Percentiles rank a stretch among this genome's conserved stretches.
Evolutionary conservation across 2,329 filamentous ascomycete species (phyloP).

Genomic region (Davidsoniella eucalypti): DNA sequence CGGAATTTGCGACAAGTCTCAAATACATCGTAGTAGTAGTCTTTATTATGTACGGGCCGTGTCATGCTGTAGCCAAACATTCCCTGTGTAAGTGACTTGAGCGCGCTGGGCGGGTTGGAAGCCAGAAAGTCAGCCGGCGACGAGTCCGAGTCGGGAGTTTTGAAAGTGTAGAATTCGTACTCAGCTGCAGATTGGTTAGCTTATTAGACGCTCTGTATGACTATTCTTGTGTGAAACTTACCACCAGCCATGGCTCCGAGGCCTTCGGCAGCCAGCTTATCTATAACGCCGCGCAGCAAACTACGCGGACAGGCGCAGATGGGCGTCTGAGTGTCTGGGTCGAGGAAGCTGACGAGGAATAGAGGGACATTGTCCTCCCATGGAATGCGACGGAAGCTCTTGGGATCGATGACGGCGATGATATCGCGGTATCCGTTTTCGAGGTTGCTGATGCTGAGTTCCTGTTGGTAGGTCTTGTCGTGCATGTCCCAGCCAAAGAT

Average conservation of each 20-base stretch:
- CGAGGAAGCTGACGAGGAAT: slow-evolving; percentile 68
- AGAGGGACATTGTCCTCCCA: slow-evolving; percentile 82
- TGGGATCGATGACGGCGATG: slow-evolving; percentile 64
- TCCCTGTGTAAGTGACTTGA: slow-evolving; percentile 72
- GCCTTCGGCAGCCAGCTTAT: slow-evolving; percentile 50
- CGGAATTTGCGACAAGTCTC: slow-evolving; percentile 61
- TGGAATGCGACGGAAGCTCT: slow-evolving; percentile 65
- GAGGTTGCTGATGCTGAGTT: slow-evolving; percentile 75
- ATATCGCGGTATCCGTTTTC: slow-evolving; percentile 82
- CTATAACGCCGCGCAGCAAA: slow-evolving; percentile 49
- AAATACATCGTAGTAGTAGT: slow-evolving; percentile 82
- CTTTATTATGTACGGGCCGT: slow-evolving; percentile 72
- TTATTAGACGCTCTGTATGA: neutral
- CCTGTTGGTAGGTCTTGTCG: slow-evolving; percentile 72
- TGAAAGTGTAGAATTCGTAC: slow-evolving; percentile 91
- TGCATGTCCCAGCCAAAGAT: slow-evolving; percentile 98
- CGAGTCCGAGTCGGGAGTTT: slow-evolving; percentile 43
- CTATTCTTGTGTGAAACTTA: slow-evolving; percentile 25
- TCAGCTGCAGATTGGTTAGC: slow-evolving; percentile 43
- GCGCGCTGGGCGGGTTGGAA: slow-evolving; percentile 52
- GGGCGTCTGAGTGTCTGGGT: slow-evolving; percentile 58
- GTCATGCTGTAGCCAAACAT: slow-evolving; percentile 95
- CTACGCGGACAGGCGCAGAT: slow-evolving; percentile 67
- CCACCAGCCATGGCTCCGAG: slow-evolving; percentile 80
- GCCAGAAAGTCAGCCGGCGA: slow-evolving; percentile 60